Conservation (phyloP, 1,139 yeast species). For the Kluyveromyces sp. region DNA sequence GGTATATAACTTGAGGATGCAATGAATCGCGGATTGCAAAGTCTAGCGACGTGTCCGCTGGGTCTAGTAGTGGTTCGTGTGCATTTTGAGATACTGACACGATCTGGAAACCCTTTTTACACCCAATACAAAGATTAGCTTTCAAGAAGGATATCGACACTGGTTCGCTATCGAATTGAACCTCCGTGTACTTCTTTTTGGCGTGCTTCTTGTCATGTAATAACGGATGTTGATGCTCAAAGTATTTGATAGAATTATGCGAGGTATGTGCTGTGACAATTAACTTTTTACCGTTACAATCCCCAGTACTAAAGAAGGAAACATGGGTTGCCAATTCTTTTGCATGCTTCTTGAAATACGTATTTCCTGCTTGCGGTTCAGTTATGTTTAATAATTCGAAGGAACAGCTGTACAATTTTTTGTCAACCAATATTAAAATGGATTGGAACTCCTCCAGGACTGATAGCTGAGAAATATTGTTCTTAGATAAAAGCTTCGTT, state of each 20-base stretch:
- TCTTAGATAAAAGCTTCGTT: constrained; percentile 64
- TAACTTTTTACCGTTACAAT: constrained; percentile 79
- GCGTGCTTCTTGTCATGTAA: constrained; percentile 54
- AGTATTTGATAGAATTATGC: constrained; percentile 69
- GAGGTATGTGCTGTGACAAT: constrained; percentile 83
- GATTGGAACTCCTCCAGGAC: constrained; percentile 89
- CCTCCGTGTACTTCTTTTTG: constrained; percentile 63
- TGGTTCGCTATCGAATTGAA: constrained; percentile 79
- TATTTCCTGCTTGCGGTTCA: constrained; percentile 30
- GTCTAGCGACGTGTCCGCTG: constrained; percentile 93
- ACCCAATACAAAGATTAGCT: constrained; percentile 85
- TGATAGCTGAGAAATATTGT: constrained; percentile 81
- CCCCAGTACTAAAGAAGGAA: constrained; percentile 84
- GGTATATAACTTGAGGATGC: constrained; percentile 85
- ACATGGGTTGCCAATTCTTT: constrained; percentile 79
- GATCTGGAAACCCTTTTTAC: constrained; percentile 93
- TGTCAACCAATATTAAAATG: constrained; percentile 74
- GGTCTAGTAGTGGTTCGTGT: constrained; percentile 77
- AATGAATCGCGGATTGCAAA: constrained; percentile 74
- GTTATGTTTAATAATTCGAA: constrained; percentile 59
- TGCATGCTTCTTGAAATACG: constrained; percentile 47
- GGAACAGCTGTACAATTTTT: constrained; percentile 76
- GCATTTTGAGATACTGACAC: constrained; percentile 50
- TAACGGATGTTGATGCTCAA: constrained; percentile 48
- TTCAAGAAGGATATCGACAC: constrained; percentile 85